Percentiles rank a stretch among this genome's conserved stretches.
These are phyloP conservation scores for Wickerhamiella bombiphila DNA, from an alignment of 805 yeast species.

Conservation along the genomic window DNA sequence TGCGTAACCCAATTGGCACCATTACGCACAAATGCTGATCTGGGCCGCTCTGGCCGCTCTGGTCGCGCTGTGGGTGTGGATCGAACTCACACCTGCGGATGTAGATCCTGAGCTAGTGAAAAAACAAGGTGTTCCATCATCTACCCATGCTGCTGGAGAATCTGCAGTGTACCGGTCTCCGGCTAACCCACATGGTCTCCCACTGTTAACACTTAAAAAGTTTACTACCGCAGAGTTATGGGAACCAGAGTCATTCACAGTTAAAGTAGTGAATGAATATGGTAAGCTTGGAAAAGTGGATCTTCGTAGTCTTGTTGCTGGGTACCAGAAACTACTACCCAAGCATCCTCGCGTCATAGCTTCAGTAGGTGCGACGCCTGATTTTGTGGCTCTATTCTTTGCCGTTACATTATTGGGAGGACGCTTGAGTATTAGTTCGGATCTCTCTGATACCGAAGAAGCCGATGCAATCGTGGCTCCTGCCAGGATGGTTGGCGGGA, in stretches of 20 bases:
- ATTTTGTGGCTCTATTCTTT: slow-evolving; percentile 11
- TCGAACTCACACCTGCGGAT: slow-evolving; percentile 21
- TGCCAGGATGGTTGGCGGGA: slow-evolving; percentile 1
- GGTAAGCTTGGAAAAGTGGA: slow-evolving; percentile 4
- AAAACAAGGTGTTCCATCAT: slow-evolving; percentile 49
- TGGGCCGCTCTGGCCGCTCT: slow-evolving; percentile 12
- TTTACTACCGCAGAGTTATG: slow-evolving; percentile 55
- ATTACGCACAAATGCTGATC: slow-evolving; percentile 13
- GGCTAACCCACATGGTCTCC: slow-evolving; percentile 50
- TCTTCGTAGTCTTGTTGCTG: slow-evolving; percentile 2
- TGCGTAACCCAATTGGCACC: too few relatives aligned
- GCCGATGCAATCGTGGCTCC: slow-evolving; percentile 4
- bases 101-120: slow-evolving; percentile 23
- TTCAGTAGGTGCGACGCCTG: not conserved
- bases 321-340: not conserved
- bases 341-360: not conserved
- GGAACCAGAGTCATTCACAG: slow-evolving; percentile 11
- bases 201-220: slow-evolving; percentile 28
- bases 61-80: slow-evolving; percentile 12
- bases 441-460: slow-evolving; percentile 2
- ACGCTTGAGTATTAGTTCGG: not conserved
- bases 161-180: slow-evolving; percentile 65
- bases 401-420: slow-evolving; percentile 14
- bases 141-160: slow-evolving; percentile 51
- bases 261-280: slow-evolving; percentile 5